A percentile compares a stretch with the other conserved stretches of the same genome.
phyloP scores from a whole-genome alignment of 495 filamentous ascomycete genomes.

The Pseudoneurospora amorphoporcata region DNA sequence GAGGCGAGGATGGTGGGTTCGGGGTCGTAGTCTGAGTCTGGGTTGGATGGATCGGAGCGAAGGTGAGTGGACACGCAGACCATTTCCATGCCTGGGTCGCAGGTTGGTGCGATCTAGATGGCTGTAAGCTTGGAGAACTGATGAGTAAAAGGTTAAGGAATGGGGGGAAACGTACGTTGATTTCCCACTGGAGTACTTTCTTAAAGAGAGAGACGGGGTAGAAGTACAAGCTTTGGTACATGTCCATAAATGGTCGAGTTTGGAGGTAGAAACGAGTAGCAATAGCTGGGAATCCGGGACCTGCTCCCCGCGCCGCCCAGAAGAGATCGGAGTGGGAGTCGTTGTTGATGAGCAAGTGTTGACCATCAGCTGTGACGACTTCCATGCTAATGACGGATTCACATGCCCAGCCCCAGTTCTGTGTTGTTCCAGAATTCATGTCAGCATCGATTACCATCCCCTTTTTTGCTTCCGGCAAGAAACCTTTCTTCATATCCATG shows the following conservation, averaged over 20 bases:
- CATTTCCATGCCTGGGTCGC: slow-evolving; percentile 34
- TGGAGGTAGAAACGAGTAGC: slow-evolving; percentile 38
- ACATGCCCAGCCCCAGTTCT: slow-evolving; percentile 47
- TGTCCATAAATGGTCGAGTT: slow-evolving; percentile 19
- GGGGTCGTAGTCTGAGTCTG: neutral
- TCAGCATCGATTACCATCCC: neutral
- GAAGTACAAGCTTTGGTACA: slow-evolving; percentile 36
- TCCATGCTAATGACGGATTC: slow-evolving; percentile 38
- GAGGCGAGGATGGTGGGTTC: slow-evolving; percentile 28
- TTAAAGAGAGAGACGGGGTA: slow-evolving; percentile 32
- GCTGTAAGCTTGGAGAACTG: too few relatives aligned
- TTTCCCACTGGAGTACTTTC: slow-evolving; percentile 33
- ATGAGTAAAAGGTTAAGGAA: neutral
- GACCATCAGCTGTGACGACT: slow-evolving; percentile 36
- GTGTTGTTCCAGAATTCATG: neutral
- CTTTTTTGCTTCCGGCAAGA: too few relatives aligned
- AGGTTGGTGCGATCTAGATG: slow-evolving; percentile 20
- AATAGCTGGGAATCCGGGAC: slow-evolving; percentile 42
- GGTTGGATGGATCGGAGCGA: neutral
- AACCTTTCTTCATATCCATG: neutral
- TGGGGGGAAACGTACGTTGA: slow-evolving; percentile 14
- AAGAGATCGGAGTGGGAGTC: slow-evolving; percentile 37
- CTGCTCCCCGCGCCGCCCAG: slow-evolving; percentile 42
- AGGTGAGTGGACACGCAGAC: slow-evolving; percentile 27
- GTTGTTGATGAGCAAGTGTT: slow-evolving; percentile 28